Evolutionary conservation across 345 rosid species (phyloP), one percentile per base, ranked within the genome.

Genomic region (Anacardium occidentale): DNA sequence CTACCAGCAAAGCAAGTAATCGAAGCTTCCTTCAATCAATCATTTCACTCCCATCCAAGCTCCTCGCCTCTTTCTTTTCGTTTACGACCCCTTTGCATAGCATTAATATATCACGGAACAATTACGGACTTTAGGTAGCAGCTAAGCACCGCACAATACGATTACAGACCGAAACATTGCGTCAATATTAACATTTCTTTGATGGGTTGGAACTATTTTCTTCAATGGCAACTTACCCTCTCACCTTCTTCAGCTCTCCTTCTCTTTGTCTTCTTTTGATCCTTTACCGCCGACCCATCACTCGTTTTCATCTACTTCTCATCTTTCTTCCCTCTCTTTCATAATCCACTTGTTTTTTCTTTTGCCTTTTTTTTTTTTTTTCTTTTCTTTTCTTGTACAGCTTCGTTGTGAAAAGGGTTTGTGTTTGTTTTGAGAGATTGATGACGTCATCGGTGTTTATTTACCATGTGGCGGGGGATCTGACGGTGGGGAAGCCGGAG

Each of bases 401-500:
- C 0, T 24, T 52, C 26, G 20, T 44, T 74, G 15, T 25, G 45
- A 26, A 37, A 5, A 37, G 42, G 17, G 45, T 60, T 32, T 8
- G n/a, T 60, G 2, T 14, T 34, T 12, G 13, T 37, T 52, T 15
- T 26, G 8, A n/a, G 18, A 26, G 10, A 55, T 29, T 54, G 17
- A 26, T 22, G 13, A 91, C 92, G 98, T 94, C 94, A 4, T 95
- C 40, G 7, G 94, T 95, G 74, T 91, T 92, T 62, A 61, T 95
- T 3, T 86, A 95, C 61, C 99, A 95, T 69, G 97, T 92, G 61
- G 98, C 89, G 45, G 98, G 99, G 13, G 99, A 95, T 89, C 90
- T 95, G 75, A 95, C 98, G 25, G 97, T 95, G 72, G 99, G 98
- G 70, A 95, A 95, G 86, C 99, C 98, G 21, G 99, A 92, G 78